Evolutionary conservation across 1,284 basidiomycete species (phyloP).

Genomic region (Nidula niveotomentosa): DNA sequence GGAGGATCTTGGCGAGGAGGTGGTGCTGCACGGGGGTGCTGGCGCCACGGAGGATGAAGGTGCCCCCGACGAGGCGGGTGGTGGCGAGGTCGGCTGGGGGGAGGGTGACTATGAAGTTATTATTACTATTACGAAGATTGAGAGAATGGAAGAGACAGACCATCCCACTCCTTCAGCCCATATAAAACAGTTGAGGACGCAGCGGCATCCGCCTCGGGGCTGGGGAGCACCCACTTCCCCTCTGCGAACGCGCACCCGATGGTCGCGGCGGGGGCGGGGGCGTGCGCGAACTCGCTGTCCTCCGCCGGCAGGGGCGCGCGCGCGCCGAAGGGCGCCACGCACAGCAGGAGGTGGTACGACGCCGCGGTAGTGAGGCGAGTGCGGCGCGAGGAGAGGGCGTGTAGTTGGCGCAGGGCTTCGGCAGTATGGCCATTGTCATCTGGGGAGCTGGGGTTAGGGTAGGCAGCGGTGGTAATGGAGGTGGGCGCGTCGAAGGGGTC

Average conservation of each 20-base stretch:
- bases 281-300: slow-evolving; percentile 33
- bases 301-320: slow-evolving; percentile 28
- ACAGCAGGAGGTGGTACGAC: slow-evolving; percentile 30
- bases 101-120: slow-evolving; percentile 1
- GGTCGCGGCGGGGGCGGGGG: neutral
- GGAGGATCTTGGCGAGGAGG: slow-evolving; percentile 47
- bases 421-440: neutral
- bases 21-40: slow-evolving; percentile 40
- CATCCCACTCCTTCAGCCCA: slow-evolving; percentile 50
- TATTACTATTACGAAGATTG: neutral
- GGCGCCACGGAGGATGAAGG: slow-evolving; percentile 51
- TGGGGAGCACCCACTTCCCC: neutral
- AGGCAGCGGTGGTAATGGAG: slow-evolving; percentile 1
- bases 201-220: slow-evolving; percentile 6
- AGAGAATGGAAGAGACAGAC: slow-evolving; percentile 28
- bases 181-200: slow-evolving; percentile 36
- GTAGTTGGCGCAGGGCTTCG: slow-evolving; percentile 6
- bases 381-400: slow-evolving; percentile 8
- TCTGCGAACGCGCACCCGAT: neutral
- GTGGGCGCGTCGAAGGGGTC: slow-evolving; percentile 4
- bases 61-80: slow-evolving; percentile 53
- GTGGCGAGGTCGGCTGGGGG: slow-evolving; percentile 14
- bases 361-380: slow-evolving; percentile 28
- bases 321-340: slow-evolving; percentile 36
- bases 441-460: neutral